These are phyloP conservation scores for Malus sieversii DNA, from an alignment of 306 rosid species.

Conservation along the genomic window DNA sequence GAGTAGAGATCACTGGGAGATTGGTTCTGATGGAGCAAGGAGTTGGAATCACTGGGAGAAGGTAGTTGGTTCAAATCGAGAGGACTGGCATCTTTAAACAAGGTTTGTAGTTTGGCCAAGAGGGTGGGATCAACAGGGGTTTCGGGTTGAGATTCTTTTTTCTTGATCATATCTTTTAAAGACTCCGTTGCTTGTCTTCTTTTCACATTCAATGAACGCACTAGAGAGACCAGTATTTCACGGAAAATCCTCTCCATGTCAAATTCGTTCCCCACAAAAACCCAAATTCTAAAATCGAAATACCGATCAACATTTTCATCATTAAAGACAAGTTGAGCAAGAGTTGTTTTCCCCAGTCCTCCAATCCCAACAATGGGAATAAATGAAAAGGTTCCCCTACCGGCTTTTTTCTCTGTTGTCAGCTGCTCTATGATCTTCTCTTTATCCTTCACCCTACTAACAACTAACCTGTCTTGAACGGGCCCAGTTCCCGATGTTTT, in stretches of 20 bases:
- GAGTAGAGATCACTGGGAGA: not conserved
- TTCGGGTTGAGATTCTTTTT: too few relatives aligned
- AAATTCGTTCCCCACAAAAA: too few relatives aligned
- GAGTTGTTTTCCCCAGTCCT: conserved; percentile 6
- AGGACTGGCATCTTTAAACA: too few relatives aligned
- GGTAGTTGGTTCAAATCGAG: too few relatives aligned
- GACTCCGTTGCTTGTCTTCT: too few relatives aligned
- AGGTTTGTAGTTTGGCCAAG: too few relatives aligned
- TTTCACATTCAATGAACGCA: too few relatives aligned
- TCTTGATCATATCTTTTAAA: too few relatives aligned
- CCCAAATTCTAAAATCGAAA: too few relatives aligned
- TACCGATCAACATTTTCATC: not conserved
- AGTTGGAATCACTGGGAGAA: not conserved
- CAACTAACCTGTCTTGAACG: not conserved
- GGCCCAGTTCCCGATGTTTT: not conserved
- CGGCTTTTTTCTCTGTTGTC: not conserved
- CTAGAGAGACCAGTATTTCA: too few relatives aligned
- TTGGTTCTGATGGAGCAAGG: not conserved
- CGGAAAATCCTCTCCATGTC: too few relatives aligned
- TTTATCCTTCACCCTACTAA: not conserved
- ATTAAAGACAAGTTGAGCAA: not conserved
- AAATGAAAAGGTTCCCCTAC: not conserved
- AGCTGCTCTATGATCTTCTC: not conserved
- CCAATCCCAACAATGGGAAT: conserved; percentile 5
- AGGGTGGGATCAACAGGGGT: too few relatives aligned